A percentile compares a stretch with the other conserved stretches of the same genome.
Conservation (phyloP, 495 filamentous ascomycete genomes). For the Xylaria acuta region DNA sequence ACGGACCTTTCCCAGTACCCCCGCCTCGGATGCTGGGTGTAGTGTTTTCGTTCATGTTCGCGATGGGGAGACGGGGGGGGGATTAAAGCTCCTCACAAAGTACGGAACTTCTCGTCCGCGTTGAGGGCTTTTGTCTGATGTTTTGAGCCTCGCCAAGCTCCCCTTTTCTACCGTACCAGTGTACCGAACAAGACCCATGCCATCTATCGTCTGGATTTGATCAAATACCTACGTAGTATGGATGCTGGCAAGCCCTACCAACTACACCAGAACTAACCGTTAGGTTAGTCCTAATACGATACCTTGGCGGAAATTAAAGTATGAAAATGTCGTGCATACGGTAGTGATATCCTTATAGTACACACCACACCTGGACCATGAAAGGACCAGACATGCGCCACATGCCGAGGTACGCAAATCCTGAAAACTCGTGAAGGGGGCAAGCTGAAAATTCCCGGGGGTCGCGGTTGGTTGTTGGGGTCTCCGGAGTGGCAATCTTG, state of each 20-base stretch:
- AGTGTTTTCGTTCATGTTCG: not conserved
- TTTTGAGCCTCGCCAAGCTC: slow-evolving; percentile 4
- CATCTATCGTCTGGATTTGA: not conserved
- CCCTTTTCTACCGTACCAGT: not conserved
- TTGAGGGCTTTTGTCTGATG: not conserved
- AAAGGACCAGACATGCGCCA: not conserved
- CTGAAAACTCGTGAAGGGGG: not conserved
- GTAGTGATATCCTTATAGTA: not conserved
- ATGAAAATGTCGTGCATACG: slow-evolving; percentile 8
- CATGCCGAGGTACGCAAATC: not conserved
- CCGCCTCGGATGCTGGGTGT: not conserved
- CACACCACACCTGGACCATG: not conserved
- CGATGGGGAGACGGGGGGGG: not conserved
- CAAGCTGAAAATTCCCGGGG: not conserved
- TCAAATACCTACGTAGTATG: too few species aligned
- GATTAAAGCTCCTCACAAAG: not conserved
- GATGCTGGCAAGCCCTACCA: not conserved
- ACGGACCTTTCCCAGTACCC: not conserved
- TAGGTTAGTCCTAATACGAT: not conserved
- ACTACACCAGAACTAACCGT: not conserved
- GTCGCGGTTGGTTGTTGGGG: slow-evolving; percentile 5
- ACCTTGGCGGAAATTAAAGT: slow-evolving; percentile 6
- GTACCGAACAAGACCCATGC: not conserved
- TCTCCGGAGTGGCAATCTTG: not conserved
- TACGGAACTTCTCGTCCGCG: not conserved